Base-by-base conservation (phyloP, 2,329 filamentous ascomycete genomes). In the Polytolypa hystricis region DNA sequence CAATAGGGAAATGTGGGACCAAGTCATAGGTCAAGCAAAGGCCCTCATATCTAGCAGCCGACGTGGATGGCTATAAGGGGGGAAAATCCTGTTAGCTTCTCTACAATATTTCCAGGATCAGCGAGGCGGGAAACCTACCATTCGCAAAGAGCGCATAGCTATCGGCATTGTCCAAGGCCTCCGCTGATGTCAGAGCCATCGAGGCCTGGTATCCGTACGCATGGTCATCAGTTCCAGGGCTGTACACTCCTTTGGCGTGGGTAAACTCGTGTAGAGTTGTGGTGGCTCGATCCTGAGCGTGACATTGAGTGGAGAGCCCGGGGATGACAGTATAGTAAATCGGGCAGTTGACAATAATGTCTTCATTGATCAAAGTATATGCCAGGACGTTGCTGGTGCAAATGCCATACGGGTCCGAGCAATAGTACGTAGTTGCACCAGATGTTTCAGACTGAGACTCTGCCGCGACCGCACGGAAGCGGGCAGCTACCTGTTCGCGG, bases 251-350 rank as follows among this genome's bases (percentile, higher is more conserved):
- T 51, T 68, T 57, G n/a, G 69, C 64, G 51, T 82, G 79, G 6
- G 77, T 79, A 46, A 68, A 64, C 64, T 83, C 79, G 49, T 83
- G 79, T 10, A 83, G 55, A 20, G 68, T 68, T 10, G 77, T 81
- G 8, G 70, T 77, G 2, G 72, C 73, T 58, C 78, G 73, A 50
- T 81, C 78, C 57, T 81, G 77, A 2, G 49, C 67, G 51, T 81
- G 74, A 61, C 79, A 83, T 1, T 53, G 57, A 6, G 46, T 47
- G 6, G 68, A 59, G 19, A 73, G 40, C 2, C 65, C 62, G 0
- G 71, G 62, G 6, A 81, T 64, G 9, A 54, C 59, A 30, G 51
- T 42, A 35, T 58, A 68, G 62, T 77, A 81, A 58, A 74, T 55
- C 10, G 66, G 62, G 58, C 77, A 81, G 61, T 79, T 78, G 38